A percentile compares a stretch with the other conserved stretches of the same genome.
These are phyloP conservation scores for Trametes cubensis DNA, from an alignment of 768 basidiomycete genomes.

Conservation along the genomic window DNA sequence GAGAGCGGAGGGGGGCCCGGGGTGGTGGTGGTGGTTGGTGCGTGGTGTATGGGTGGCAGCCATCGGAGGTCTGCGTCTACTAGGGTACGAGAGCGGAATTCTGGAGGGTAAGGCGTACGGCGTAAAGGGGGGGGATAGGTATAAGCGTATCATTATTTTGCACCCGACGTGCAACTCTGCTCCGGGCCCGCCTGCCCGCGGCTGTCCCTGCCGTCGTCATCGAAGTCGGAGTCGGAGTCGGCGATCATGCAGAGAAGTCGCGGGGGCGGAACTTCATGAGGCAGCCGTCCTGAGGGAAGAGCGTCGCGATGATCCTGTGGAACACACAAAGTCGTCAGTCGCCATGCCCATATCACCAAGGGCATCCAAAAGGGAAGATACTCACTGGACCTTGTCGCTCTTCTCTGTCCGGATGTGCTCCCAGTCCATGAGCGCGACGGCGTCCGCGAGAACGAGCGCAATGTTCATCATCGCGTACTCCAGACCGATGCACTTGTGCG, in stretches of 20 bases:
- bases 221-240: too few species aligned
- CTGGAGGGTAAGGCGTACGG: not conserved
- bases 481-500: slow-evolving; percentile 88
- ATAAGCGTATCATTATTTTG: slow-evolving; percentile 8
- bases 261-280: slow-evolving; percentile 76
- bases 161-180: not conserved
- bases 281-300: slow-evolving; percentile 96
- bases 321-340: not conserved
- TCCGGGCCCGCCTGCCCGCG: not conserved
- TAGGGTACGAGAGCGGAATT: slow-evolving; percentile 6
- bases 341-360: not conserved
- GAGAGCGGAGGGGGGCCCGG: not conserved
- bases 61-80: slow-evolving; percentile 22
- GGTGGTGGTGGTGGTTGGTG: not conserved
- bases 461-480: slow-evolving; percentile 96
- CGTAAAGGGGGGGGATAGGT: too few species aligned
- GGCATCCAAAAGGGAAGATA: slow-evolving; percentile 25
- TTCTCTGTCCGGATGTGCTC: slow-evolving; percentile 82
- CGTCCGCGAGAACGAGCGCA: slow-evolving; percentile 80
- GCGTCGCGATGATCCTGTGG: slow-evolving; percentile 87
- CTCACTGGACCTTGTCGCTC: slow-evolving; percentile 82
- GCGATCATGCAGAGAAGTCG: slow-evolving; percentile 14
- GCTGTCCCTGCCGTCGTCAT: too few species aligned
- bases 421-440: slow-evolving; percentile 78
- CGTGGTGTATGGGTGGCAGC: slow-evolving; percentile 15